Evolutionary conservation across 805 yeast species (phyloP).

Genomic region (Candida multigemmis): DNA sequence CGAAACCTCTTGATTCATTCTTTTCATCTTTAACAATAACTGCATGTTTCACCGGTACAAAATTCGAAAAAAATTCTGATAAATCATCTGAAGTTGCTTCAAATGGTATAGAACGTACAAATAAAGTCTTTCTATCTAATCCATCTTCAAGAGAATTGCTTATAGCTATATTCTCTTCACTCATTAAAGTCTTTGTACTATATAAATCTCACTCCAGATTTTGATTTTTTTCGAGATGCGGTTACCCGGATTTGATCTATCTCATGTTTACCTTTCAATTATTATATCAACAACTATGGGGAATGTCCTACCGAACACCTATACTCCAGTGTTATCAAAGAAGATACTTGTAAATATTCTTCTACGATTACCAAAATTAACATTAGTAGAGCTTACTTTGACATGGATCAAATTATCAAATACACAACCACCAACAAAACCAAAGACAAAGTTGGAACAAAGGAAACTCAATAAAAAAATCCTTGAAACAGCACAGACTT

Average conservation of each 20-base stretch:
- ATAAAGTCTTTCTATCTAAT: conserved; percentile 57
- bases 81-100: conserved; percentile 76
- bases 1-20: conserved; percentile 83
- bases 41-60: conserved; percentile 93
- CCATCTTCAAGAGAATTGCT: conserved; percentile 13
- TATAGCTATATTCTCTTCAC: not conserved
- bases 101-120: conserved; percentile 78
- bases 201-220: not conserved
- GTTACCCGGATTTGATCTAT: conserved; percentile 1
- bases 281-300: conserved; percentile 1
- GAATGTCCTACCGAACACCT: conserved; percentile 29
- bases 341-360: conserved; percentile 13
- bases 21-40: conserved; percentile 76
- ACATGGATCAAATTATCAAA: conserved; percentile 26
- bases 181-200: not conserved
- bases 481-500: conserved; percentile 6
- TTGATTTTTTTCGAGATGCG: conserved; percentile 1
- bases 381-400: conserved; percentile 20
- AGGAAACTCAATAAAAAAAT: conserved; percentile 12
- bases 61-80: conserved; percentile 78
- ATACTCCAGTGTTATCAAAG: conserved; percentile 21
- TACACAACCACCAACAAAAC: conserved; percentile 16
- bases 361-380: conserved; percentile 18
- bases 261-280: conserved; percentile 1
- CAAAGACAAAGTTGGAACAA: conserved; percentile 9